Conservation (phyloP, 2,329 filamentous ascomycete genomes). For the Fusarium tanahbumbuense region DNA sequence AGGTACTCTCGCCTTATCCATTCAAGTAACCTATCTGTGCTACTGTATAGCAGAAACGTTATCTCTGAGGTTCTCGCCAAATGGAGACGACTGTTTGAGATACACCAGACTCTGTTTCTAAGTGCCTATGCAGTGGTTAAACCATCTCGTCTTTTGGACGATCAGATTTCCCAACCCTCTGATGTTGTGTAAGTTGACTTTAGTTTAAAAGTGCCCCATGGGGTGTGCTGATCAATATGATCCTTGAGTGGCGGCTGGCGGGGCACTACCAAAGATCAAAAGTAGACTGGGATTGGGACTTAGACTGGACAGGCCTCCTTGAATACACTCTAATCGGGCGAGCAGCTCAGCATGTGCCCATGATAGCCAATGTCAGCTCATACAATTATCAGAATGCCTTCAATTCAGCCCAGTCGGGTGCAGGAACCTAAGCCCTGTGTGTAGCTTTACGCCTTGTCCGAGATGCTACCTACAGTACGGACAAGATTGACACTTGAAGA, state of each 20-base stretch:
- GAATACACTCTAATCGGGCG: slow-evolving; percentile 7
- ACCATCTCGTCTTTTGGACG: neutral
- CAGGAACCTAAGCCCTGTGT: neutral
- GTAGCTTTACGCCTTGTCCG: neutral
- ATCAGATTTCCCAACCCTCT: neutral
- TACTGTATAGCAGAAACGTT: no score
- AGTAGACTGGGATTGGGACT: neutral
- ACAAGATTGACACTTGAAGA: neutral
- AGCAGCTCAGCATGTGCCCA: neutral
- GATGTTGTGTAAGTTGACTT: neutral
- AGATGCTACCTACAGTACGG: neutral
- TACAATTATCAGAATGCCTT: neutral
- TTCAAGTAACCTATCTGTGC: no score
- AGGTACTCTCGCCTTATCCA: no score
- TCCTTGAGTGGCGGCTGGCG: neutral
- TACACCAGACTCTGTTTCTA: no score
- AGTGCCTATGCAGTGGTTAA: no score
- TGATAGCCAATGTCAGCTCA: neutral
- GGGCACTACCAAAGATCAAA: neutral
- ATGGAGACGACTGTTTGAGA: no score
- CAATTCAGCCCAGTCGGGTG: slow-evolving; percentile 4
- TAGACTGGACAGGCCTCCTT: neutral
- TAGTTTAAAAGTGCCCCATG: neutral
- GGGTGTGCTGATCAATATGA: neutral
- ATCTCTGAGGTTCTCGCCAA: no score